A percentile compares a stretch with the other conserved stretches of the same genome.
Evolutionary conservation across 164 flowering plant species (phyloP).

Genomic region (Stephania japonica): DNA sequence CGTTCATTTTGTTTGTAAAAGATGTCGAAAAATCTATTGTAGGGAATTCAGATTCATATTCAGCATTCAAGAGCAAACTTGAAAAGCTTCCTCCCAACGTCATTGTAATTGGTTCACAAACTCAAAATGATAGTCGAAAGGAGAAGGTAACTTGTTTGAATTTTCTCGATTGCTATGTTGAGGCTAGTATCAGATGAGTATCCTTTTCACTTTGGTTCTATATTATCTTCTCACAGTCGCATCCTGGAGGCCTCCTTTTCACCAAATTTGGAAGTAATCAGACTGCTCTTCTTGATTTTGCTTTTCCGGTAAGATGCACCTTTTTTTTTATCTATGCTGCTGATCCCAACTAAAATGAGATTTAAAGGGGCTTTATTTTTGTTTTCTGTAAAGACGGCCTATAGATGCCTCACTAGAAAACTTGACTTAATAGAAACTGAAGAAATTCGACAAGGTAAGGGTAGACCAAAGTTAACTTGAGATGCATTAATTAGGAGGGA

Average conservation of each 20-base stretch:
- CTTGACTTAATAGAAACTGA: too few relatives aligned
- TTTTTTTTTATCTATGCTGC: neutral
- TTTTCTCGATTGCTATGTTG: neutral
- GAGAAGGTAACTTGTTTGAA: conserved; percentile 54
- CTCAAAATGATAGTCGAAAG: conserved; percentile 69
- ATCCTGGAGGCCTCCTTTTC: conserved; percentile 89
- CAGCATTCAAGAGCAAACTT: conserved; percentile 58
- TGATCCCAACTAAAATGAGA: too few relatives aligned
- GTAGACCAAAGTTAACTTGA: too few relatives aligned
- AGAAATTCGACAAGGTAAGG: too few relatives aligned
- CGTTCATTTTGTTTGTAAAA: conserved; percentile 79
- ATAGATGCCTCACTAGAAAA: too few relatives aligned
- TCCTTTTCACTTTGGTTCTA: neutral
- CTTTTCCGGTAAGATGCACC: conserved; percentile 63
- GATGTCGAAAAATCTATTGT: conserved; percentile 82
- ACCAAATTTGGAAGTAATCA: conserved; percentile 91
- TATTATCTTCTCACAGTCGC: conserved; percentile 48
- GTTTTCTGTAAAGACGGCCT: too few relatives aligned
- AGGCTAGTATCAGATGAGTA: neutral
- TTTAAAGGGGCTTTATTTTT: too few relatives aligned
- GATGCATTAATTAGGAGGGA: too few relatives aligned
- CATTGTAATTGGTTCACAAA: conserved; percentile 71
- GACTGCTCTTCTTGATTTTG: conserved; percentile 89
- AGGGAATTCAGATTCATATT: conserved; percentile 60
- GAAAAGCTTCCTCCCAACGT: conserved; percentile 77